Conservation (phyloP, 768 basidiomycete species). For the Boletus edulis region DNA sequence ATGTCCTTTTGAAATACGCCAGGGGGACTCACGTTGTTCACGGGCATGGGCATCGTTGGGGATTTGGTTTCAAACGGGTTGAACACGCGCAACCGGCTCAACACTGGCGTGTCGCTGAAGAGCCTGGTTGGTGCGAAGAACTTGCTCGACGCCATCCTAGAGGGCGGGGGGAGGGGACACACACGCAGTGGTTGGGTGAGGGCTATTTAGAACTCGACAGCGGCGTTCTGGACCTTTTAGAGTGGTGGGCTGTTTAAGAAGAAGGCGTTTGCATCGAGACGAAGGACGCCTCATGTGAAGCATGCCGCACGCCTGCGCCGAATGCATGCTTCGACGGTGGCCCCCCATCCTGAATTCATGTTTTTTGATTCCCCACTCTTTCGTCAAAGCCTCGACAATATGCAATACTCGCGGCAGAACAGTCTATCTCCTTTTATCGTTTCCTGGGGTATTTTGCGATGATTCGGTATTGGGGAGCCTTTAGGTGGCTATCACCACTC, state of each 20-base stretch:
- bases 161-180: slow-evolving; percentile 2
- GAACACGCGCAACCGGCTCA: slow-evolving; percentile 24
- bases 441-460: neutral
- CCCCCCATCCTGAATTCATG: slow-evolving; percentile 3
- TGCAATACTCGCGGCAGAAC: slow-evolving; percentile 2
- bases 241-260: slow-evolving; percentile 21
- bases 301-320: slow-evolving; percentile 28
- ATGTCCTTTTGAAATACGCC: neutral
- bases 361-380: slow-evolving; percentile 15
- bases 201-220: slow-evolving; percentile 17
- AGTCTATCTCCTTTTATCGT: slow-evolving; percentile 5
- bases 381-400: slow-evolving; percentile 2
- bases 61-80: slow-evolving; percentile 24
- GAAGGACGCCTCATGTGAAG: slow-evolving; percentile 29
- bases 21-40: slow-evolving; percentile 24
- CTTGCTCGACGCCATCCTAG: slow-evolving; percentile 24
- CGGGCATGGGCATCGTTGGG: slow-evolving; percentile 27
- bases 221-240: slow-evolving; percentile 17
- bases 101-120: slow-evolving; percentile 23
- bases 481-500: slow-evolving; percentile 11
- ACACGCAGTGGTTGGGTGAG: slow-evolving; percentile 17
- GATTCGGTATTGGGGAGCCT: neutral
- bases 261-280: slow-evolving; percentile 15
- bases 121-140: slow-evolving; percentile 17
- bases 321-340: slow-evolving; percentile 17